A percentile compares a stretch with the other conserved stretches of the same genome.
These are phyloP conservation scores for Torulaspora quercuum DNA, from an alignment of 805 yeast species.

Conservation along the genomic window DNA sequence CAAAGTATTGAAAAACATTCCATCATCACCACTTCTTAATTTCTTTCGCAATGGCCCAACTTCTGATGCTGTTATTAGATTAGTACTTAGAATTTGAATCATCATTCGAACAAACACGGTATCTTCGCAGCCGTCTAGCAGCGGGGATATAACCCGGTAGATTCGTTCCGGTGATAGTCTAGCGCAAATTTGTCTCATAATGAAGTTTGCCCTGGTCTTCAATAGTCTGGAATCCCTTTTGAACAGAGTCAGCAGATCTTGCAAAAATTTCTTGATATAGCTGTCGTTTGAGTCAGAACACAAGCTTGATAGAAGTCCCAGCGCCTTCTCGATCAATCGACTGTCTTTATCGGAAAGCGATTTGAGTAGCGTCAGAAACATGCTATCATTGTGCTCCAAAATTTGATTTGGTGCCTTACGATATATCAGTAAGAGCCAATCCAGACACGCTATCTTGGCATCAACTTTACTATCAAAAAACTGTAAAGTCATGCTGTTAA, in stretches of 20 bases:
- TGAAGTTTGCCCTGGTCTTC: conserved; percentile 74
- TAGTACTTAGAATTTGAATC: conserved; percentile 83
- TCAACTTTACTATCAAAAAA: conserved; percentile 72
- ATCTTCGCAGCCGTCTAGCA: conserved; percentile 57
- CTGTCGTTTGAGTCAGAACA: conserved; percentile 52
- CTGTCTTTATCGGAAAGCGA: conserved; percentile 56
- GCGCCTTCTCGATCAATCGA: conserved; percentile 31
- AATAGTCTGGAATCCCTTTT: conserved; percentile 63
- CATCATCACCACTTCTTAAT: conserved; percentile 65
- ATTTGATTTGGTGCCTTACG: conserved; percentile 59
- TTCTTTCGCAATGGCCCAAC: conserved; percentile 64
- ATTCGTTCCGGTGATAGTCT: conserved; percentile 79
- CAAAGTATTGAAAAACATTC: conserved; percentile 65
- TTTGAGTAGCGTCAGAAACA: conserved; percentile 72
- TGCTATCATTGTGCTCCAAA: conserved; percentile 54
- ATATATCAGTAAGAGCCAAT: conserved; percentile 85
- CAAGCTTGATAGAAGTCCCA: conserved; percentile 29
- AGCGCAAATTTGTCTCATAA: conserved; percentile 77
- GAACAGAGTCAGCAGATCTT: conserved; percentile 64
- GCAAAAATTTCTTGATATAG: conserved; percentile 72
- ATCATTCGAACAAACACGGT: conserved; percentile 71
- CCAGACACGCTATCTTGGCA: conserved; percentile 77
- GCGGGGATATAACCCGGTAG: conserved; percentile 74
- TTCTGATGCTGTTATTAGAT: conserved; percentile 82
- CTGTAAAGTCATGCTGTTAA: conserved; percentile 69